Conservation (phyloP, 345 rosid genomes). For the Brassica incana region DNA sequence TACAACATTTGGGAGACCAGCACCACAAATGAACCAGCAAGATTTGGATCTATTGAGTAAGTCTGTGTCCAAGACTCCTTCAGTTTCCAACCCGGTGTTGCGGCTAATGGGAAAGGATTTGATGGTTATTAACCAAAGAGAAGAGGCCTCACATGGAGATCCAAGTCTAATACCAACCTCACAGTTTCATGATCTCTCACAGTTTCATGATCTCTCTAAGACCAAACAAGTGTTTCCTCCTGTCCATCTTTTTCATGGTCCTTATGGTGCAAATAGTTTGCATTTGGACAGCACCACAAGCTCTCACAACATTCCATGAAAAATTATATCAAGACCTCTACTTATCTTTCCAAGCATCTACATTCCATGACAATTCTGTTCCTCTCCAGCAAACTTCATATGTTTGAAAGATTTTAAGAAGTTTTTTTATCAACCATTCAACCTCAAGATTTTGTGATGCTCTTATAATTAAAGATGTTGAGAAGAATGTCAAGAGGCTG, state of each 20-base stretch:
- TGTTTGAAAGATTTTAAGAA: conserved; percentile 16
- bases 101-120: conserved; percentile 97
- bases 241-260: conserved; percentile 7
- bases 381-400: conserved; percentile 9
- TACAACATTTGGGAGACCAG: conserved; percentile 10
- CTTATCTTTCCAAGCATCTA: neutral
- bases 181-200: conserved; percentile 20
- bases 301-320: conserved; percentile 28
- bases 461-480: neutral
- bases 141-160: conserved; percentile 30
- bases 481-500: conserved; percentile 13
- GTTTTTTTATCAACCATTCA: neutral
- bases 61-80: conserved; percentile 19
- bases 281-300: conserved; percentile 13
- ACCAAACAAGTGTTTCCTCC: conserved; percentile 17
- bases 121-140: conserved; percentile 82
- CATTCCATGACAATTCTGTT: neutral
- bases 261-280: conserved; percentile 5
- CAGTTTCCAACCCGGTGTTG: conserved; percentile 71
- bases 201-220: conserved; percentile 15
- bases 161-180: conserved; percentile 17
- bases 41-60: conserved; percentile 16
- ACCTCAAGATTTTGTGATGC: neutral
- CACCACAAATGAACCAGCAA: conserved; percentile 6
- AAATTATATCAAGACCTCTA: neutral